Conservation (phyloP, 345 rosid genomes). For the Acer campestre region DNA sequence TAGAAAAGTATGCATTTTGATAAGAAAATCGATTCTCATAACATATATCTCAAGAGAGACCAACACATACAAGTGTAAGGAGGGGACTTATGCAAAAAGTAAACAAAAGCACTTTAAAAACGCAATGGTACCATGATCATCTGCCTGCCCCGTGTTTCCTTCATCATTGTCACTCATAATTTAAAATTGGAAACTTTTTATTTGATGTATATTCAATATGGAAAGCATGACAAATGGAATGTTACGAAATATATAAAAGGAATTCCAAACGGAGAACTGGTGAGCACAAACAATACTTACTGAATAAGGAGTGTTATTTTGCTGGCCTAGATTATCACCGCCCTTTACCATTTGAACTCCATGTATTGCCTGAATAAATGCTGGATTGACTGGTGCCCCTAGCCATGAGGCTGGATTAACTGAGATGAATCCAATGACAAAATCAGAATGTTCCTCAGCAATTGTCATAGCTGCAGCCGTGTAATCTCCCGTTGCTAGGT, state of each 20-base stretch:
- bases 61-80: neutral
- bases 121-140: neutral
- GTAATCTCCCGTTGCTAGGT: constrained; percentile 93
- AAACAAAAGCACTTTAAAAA: neutral
- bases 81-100: neutral
- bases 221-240: neutral
- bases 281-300: constrained; percentile 43
- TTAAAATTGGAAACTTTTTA: neutral
- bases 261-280: neutral
- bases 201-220: too few relatives aligned
- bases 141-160: neutral
- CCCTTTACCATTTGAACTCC: constrained; percentile 95
- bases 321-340: constrained; percentile 95
- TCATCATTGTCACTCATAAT: neutral
- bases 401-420: constrained; percentile 96
- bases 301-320: constrained; percentile 93
- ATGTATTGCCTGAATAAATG: constrained; percentile 94
- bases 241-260: neutral
- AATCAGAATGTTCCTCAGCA: constrained; percentile 93
- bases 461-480: constrained; percentile 90
- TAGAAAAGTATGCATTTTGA: too few relatives aligned
- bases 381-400: constrained; percentile 73
- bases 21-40: neutral
- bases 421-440: constrained; percentile 95
- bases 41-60: neutral